A percentile compares a stretch with the other conserved stretches of the same genome.
phyloP scores from a whole-genome alignment of 73 alveolate genomes.

The Diophrys appendiculata region DNA sequence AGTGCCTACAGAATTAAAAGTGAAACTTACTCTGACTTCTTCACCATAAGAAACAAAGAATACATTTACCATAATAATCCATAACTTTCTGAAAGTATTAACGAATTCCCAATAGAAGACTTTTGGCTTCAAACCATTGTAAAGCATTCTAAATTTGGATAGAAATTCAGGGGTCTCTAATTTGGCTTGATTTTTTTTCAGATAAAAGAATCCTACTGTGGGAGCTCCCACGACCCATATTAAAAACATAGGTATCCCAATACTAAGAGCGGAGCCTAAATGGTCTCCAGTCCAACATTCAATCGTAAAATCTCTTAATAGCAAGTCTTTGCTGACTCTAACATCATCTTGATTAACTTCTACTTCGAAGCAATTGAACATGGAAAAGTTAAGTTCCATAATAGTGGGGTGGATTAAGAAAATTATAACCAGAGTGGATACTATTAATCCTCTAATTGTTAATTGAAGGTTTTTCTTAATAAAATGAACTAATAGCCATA shows the following conservation, averaged over 20 bases:
- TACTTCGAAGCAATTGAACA: constrained; percentile 46
- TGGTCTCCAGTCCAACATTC: constrained; percentile 44
- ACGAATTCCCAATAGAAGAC: constrained; percentile 55
- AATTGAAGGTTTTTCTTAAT: constrained; percentile 14
- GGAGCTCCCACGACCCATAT: constrained; percentile 58
- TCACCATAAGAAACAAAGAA: constrained; percentile 28
- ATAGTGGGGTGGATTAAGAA: constrained; percentile 47
- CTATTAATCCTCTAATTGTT: constrained; percentile 16
- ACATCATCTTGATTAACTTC: not conserved
- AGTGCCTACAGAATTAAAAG: not conserved
- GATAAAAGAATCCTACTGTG: constrained; percentile 8
- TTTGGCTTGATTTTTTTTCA: constrained; percentile 15
- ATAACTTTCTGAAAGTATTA: constrained; percentile 33
- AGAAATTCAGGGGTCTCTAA: constrained; percentile 10
- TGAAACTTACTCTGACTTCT: constrained; percentile 14
- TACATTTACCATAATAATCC: constrained; percentile 19
- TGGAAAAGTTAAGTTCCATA: constrained; percentile 32
- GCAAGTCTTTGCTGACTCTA: not conserved
- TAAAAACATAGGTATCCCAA: constrained; percentile 41
- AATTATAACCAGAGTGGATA: constrained; percentile 32
- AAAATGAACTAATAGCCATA: constrained; percentile 1
- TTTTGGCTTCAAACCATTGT: constrained; percentile 26
- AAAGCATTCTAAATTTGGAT: constrained; percentile 33
- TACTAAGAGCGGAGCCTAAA: constrained; percentile 19
- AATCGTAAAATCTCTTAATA: constrained; percentile 27